phyloP scores from a whole-genome alignment of 352 stramenopile species.

The Globisporangium cystogenes region DNA sequence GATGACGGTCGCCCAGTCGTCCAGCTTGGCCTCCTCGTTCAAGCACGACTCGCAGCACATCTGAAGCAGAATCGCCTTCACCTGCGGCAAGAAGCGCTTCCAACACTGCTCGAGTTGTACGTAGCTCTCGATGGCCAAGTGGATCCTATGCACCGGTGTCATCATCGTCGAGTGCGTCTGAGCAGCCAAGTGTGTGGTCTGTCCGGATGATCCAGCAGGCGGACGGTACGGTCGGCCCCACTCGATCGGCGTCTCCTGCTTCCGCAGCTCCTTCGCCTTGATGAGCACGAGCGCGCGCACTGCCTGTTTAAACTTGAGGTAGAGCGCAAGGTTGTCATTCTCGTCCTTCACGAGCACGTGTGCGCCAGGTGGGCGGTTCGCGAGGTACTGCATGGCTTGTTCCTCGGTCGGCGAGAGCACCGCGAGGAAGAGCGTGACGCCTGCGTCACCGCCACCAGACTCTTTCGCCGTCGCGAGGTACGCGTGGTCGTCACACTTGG shows the following conservation, averaged over 20 bases:
- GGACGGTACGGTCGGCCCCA: constrained; percentile 18
- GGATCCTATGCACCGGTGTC: constrained; percentile 41
- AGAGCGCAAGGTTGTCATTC: constrained; percentile 34
- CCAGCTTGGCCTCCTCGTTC: constrained; percentile 36
- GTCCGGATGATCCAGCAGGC: not conserved
- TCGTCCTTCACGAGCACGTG: constrained; percentile 42
- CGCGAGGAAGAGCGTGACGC: constrained; percentile 48
- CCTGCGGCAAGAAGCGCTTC: constrained; percentile 46
- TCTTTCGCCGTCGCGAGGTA: not conserved
- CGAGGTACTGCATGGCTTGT: constrained; percentile 30
- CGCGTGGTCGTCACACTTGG: constrained; percentile 1
- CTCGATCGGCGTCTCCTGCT: constrained; percentile 28
- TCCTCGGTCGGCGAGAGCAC: constrained; percentile 37
- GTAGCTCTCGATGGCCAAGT: constrained; percentile 24
- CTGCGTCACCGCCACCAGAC: not conserved
- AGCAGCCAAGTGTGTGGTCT: not conserved
- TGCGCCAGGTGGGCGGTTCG: constrained; percentile 35
- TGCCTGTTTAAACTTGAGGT: constrained; percentile 48
- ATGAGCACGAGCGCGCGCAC: constrained; percentile 37
- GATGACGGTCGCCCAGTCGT: constrained; percentile 31
- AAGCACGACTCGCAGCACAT: constrained; percentile 44
- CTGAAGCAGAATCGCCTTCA: constrained; percentile 55
- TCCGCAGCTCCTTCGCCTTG: constrained; percentile 42
- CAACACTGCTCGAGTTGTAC: constrained; percentile 43
- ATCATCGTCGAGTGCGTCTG: constrained; percentile 27